phyloP scores from a whole-genome alignment of 163 green algal species.

The Prototheca cutis region DNA sequence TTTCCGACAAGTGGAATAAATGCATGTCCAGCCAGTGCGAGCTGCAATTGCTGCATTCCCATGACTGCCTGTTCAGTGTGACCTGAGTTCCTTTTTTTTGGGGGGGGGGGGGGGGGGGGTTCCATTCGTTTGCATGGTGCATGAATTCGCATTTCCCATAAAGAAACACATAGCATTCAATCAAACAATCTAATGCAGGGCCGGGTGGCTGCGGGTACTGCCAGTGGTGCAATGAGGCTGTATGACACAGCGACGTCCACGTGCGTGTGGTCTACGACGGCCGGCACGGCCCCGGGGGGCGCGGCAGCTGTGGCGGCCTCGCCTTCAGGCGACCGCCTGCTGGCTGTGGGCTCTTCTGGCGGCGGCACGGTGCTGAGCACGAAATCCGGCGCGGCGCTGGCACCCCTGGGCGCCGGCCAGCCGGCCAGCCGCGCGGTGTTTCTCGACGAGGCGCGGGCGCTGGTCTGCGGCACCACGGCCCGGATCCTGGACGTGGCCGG shows the following conservation, averaged over 20 bases:
- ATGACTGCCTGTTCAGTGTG: no score
- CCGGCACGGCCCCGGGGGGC: neutral
- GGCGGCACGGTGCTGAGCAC: conserved; percentile 6
- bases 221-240: neutral
- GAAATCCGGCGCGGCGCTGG: neutral
- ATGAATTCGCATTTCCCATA: no score
- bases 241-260: neutral
- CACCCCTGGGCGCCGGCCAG: neutral
- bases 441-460: neutral
- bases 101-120: no score
- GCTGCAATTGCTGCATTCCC: no score
- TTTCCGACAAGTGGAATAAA: no score
- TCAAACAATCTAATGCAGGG: no score
- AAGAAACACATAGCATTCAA: no score
- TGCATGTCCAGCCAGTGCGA: no score
- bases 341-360: conserved; percentile 2
- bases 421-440: no score
- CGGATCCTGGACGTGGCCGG: conserved; percentile 1
- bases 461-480: neutral
- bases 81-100: no score
- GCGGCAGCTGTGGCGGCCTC: neutral
- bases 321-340: neutral
- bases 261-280: neutral
- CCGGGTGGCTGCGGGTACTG: neutral
- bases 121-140: no score